Evolutionary conservation across 805 yeast species (phyloP).

Genomic region (Dipodascus geniculatus): DNA sequence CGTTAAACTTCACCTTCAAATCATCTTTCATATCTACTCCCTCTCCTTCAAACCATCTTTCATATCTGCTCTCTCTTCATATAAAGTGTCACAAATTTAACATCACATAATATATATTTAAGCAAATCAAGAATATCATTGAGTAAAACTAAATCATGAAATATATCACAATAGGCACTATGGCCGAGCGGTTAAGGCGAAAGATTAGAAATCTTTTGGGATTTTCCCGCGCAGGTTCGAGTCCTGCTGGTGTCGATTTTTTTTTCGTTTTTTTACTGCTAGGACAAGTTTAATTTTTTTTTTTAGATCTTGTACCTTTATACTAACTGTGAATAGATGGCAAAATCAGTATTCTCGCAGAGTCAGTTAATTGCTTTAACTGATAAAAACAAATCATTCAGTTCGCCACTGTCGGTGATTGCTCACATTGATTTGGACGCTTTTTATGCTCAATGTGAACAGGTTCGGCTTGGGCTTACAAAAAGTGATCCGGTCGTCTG

Average conservation of each 20-base stretch:
- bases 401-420: constrained; percentile 63
- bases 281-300: too few relatives aligned
- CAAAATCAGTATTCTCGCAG: constrained; percentile 9
- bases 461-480: constrained; percentile 52
- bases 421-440: constrained; percentile 90
- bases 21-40: too few relatives aligned
- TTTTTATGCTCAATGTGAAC: constrained; percentile 87
- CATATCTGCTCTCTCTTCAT: too few relatives aligned
- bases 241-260: constrained; percentile 24
- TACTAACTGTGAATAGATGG: background rate
- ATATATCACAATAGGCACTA: constrained; percentile 12
- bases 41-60: too few relatives aligned
- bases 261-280: background rate
- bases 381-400: constrained; percentile 31
- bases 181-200: constrained; percentile 28
- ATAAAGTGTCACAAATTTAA: too few relatives aligned
- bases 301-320: too few relatives aligned
- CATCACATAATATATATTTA: too few relatives aligned
- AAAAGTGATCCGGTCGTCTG: constrained; percentile 79
- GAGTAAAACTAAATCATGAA: background rate
- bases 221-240: constrained; percentile 27
- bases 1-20: too few relatives aligned
- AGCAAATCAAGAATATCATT: too few relatives aligned
- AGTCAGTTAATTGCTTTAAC: constrained; percentile 14
- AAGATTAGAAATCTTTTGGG: constrained; percentile 26